Conservation (phyloP, 2,329 filamentous ascomycete species). For the Sordariomycetes sp. region DNA sequence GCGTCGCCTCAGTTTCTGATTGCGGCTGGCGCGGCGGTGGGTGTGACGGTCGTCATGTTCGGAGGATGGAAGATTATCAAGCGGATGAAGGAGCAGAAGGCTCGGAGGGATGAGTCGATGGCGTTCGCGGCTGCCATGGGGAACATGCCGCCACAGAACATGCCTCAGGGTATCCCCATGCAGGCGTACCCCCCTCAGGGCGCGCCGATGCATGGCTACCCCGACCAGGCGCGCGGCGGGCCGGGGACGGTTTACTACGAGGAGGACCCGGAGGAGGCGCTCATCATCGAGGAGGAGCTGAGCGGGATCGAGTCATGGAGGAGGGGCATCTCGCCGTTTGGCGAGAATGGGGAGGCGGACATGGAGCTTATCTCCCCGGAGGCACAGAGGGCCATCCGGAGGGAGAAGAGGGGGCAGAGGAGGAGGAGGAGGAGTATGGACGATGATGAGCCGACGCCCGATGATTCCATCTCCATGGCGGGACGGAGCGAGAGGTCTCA, state of each 20-base stretch:
- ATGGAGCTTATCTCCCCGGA: constrained; percentile 44
- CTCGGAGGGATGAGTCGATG: constrained; percentile 15
- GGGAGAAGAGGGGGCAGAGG: constrained; percentile 9
- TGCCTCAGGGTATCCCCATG: constrained; percentile 5
- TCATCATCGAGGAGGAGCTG: constrained; percentile 43
- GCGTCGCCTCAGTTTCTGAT: constrained; percentile 91
- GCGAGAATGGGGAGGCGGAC: constrained; percentile 33
- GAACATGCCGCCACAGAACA: constrained; percentile 3
- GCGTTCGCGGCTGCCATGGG: constrained; percentile 12
- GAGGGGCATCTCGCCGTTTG: constrained; percentile 36
- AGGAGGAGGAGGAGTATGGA: neutral
- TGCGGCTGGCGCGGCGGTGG: constrained; percentile 75
- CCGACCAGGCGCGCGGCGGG: constrained; percentile 11
- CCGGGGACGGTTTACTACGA: constrained; percentile 11
- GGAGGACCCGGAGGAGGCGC: constrained; percentile 34
- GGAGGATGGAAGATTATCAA: constrained; percentile 97
- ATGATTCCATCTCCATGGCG: constrained; percentile 15
- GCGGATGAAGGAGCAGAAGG: constrained; percentile 44
- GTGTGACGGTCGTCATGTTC: constrained; percentile 90
- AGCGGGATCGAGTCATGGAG: constrained; percentile 46
- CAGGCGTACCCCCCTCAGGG: constrained; percentile 9
- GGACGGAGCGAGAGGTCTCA: constrained; percentile 7
- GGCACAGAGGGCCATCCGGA: constrained; percentile 30
- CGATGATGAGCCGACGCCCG: constrained; percentile 13
- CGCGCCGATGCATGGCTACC: constrained; percentile 11